Percentiles rank a stretch among this genome's conserved stretches.
Evolutionary conservation across 169 alveolate species (phyloP).

Genomic region (Ichthyophthirius multifiliis): DNA sequence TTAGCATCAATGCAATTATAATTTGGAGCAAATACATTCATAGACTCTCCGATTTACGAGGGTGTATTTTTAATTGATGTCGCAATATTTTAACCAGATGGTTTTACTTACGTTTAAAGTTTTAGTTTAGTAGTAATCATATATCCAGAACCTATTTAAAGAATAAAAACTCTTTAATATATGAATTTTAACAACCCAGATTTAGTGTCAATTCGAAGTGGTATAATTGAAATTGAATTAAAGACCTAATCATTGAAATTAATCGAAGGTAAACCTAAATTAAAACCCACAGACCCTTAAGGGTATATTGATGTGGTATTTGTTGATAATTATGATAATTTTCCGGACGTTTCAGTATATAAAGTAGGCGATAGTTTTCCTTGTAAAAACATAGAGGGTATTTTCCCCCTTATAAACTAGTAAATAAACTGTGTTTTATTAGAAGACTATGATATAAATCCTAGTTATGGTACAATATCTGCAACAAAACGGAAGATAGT

Average conservation of each 20-base stretch:
- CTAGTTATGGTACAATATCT: too few relatives aligned
- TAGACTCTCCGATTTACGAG: slow-evolving; percentile 10
- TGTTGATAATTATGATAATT: too few relatives aligned
- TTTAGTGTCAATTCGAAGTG: not conserved
- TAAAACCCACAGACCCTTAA: not conserved
- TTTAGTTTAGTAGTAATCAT: not conserved
- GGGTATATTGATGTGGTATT: too few relatives aligned
- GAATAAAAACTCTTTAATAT: not conserved
- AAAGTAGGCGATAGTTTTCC: too few relatives aligned
- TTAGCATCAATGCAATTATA: too few relatives aligned
- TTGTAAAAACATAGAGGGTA: too few relatives aligned
- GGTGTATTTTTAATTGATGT: slow-evolving; percentile 14
- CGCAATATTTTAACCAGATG: not conserved
- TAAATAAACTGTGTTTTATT: too few relatives aligned
- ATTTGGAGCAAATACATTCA: not conserved
- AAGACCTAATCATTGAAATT: not conserved
- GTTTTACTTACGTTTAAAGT: not conserved
- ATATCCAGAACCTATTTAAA: not conserved
- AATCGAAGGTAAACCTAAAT: not conserved
- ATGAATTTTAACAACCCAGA: not conserved
- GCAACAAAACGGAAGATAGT: too few relatives aligned
- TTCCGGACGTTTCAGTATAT: too few relatives aligned
- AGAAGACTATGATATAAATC: too few relatives aligned
- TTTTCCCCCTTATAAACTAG: too few relatives aligned
- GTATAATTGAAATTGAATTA: not conserved